Percentiles rank a stretch among this genome's conserved stretches.
phyloP scores from a whole-genome alignment of 2,329 filamentous ascomycete species.

The Dothideomycetes sp. region DNA sequence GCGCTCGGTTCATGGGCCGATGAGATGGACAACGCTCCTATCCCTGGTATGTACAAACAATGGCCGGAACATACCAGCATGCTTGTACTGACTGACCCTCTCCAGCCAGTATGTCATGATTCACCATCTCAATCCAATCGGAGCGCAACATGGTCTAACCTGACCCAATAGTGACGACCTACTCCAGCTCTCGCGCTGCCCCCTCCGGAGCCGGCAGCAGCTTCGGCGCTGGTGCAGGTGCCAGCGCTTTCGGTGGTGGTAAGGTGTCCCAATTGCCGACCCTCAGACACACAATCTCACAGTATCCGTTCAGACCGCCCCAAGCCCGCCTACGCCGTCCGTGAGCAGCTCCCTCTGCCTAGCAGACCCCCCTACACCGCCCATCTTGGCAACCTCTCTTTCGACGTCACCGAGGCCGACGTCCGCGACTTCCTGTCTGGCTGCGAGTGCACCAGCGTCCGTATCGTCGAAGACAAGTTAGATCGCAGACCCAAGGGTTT shows the following conservation, averaged over 20 bases:
- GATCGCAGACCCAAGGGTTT: slow-evolving; percentile 94
- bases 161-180: slow-evolving; percentile 1
- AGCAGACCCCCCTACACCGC: slow-evolving; percentile 91
- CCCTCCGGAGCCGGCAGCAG: not conserved
- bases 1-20: slow-evolving; percentile 92
- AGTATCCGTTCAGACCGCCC: slow-evolving; percentile 25
- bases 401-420: slow-evolving; percentile 77
- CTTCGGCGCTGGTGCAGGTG: slow-evolving; percentile 3
- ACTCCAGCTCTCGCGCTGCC: slow-evolving; percentile 7
- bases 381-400: slow-evolving; percentile 92
- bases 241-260: slow-evolving; percentile 4
- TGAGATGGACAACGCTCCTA: slow-evolving; percentile 65
- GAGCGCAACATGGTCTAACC: not conserved
- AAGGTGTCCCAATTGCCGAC: not conserved
- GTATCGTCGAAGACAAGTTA: slow-evolving; percentile 93
- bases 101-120: slow-evolving; percentile 6
- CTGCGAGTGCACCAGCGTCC: slow-evolving; percentile 81
- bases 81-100: not conserved
- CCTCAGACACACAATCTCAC: not conserved
- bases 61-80: not conserved
- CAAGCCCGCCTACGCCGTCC: slow-evolving; percentile 32
- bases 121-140: too few relatives aligned
- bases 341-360: slow-evolving; percentile 77
- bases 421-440: slow-evolving; percentile 77
- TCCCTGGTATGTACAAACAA: slow-evolving; percentile 22